Conservation (phyloP, 2,329 filamentous ascomycete genomes). For the Neopestalotiopsis rosae region DNA sequence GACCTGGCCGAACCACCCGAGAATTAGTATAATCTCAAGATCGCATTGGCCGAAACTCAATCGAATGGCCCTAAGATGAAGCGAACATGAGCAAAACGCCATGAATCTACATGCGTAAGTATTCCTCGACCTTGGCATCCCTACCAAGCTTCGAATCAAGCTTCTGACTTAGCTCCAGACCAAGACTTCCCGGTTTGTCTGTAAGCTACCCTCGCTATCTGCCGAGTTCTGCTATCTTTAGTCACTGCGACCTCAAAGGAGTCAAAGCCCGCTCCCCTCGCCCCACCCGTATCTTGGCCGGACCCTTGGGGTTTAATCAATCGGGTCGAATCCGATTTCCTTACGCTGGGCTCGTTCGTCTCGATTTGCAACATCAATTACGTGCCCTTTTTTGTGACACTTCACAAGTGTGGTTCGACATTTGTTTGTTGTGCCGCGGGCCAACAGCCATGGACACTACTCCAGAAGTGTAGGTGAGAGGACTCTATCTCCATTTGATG, state of each 20-base stretch:
- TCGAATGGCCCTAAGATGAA: too few relatives aligned
- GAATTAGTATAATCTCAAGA: too few relatives aligned
- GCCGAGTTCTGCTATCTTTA: slow-evolving; percentile 4
- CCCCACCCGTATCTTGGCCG: not conserved
- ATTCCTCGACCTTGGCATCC: too few relatives aligned
- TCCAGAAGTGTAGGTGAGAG: not conserved
- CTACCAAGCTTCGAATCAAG: not conserved
- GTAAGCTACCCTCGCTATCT: not conserved
- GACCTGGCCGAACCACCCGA: too few relatives aligned
- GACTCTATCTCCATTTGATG: not conserved
- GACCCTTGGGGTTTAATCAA: not conserved
- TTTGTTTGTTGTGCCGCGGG: not conserved
- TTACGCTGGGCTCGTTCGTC: not conserved
- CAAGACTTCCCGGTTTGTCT: not conserved
- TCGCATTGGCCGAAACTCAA: too few relatives aligned
- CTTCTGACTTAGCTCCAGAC: not conserved
- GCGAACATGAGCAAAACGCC: too few relatives aligned
- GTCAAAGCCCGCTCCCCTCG: too few relatives aligned
- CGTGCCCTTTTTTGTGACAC: not conserved
- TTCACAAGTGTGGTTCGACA: not conserved
- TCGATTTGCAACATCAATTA: slow-evolving; percentile 1
- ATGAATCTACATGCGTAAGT: too few relatives aligned
- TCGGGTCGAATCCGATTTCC: not conserved
- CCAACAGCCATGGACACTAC: not conserved
- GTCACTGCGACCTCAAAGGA: not conserved